Evolutionary conservation across 805 yeast genomes (phyloP).

Genomic region (Cyberlindnera mycetangii): DNA sequence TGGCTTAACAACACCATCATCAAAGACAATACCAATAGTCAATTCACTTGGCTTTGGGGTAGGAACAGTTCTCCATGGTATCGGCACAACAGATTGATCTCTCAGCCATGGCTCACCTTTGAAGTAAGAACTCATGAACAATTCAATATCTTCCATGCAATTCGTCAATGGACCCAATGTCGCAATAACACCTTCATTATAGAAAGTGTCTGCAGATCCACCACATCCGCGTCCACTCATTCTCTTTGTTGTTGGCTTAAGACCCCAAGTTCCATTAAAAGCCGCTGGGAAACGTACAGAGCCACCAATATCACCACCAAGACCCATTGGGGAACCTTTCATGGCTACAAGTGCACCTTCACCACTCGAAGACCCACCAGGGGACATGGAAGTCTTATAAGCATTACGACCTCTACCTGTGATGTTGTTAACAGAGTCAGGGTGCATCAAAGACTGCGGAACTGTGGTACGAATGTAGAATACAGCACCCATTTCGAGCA

Average conservation of each 20-base stretch:
- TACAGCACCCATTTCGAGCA: slow-evolving; percentile 40
- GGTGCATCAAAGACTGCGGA: slow-evolving; percentile 68
- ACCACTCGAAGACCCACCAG: slow-evolving; percentile 73
- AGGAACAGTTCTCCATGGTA: slow-evolving; percentile 39
- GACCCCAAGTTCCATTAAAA: slow-evolving; percentile 53
- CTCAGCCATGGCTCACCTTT: slow-evolving; percentile 50
- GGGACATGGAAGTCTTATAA: slow-evolving; percentile 50
- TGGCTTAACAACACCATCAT: slow-evolving; percentile 63
- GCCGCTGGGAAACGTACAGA: slow-evolving; percentile 68
- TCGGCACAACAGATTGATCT: slow-evolving; percentile 28
- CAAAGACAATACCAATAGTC: slow-evolving; percentile 59
- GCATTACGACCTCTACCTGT: slow-evolving; percentile 59
- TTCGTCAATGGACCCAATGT: slow-evolving; percentile 71
- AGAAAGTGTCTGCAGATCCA: slow-evolving; percentile 13
- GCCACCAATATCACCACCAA: slow-evolving; percentile 72
- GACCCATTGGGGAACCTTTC: slow-evolving; percentile 57
- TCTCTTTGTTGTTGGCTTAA: slow-evolving; percentile 59
- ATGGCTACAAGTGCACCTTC: slow-evolving; percentile 61
- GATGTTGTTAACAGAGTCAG: slow-evolving; percentile 58
- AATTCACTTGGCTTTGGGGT: slow-evolving; percentile 37
- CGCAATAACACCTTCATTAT: slow-evolving; percentile 55
- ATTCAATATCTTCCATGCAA: slow-evolving; percentile 58
- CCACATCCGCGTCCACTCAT: slow-evolving; percentile 35
- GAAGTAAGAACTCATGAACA: slow-evolving; percentile 55
- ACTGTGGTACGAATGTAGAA: slow-evolving; percentile 62